Evolutionary conservation across 768 basidiomycete genomes (phyloP), one percentile per base, ranked within the genome.

Genomic region (Leccinellum albellum): DNA sequence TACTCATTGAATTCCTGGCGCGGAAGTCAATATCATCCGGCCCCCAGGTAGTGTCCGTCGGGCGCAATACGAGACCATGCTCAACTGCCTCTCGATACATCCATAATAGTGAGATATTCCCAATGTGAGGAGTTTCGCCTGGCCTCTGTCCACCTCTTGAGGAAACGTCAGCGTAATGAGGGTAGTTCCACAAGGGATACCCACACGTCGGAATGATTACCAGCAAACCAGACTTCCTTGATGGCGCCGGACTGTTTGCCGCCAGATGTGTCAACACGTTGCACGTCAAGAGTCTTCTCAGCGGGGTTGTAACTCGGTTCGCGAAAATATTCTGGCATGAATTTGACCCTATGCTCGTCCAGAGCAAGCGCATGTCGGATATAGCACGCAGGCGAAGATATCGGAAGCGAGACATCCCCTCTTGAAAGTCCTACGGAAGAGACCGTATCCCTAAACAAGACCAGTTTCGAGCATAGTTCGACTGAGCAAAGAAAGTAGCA

Each of bases 341-440:
- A 31, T 29, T 49, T 29, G 2, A 29, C 47, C 28, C 47, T 49
- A 14, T 10, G 28, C 28, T 49, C 28, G 28, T 49, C 47, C n/a
- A 49, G n/a, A 31, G 47, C 47, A 49, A 49, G 47, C 6, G 47
- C 47, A 5, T 49, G 47, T 10, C 47, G 28, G n/a, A 49, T 20
- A 20, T 20, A 20, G 3, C 47, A 7, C 13, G 83, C 82, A 10
- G 78, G 79, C 5, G 74, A 76, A 0, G 79, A 78, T 65, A 84
- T 85, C 0, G 83, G 83, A 2, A 84, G 71, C 3, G 60, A 63
- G 3, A 78, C 70, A 35, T 74, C 75, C 4, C 78, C 55, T 33
- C 47, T 77, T 53, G 83, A 70, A 33, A 81, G 33, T 8, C 83
- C 82, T 21, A 85, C 82, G 1, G 83, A 85, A 31, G 79, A 76